Conservation (phyloP, 805 yeast species). For the Lipomyces lipofer region DNA sequence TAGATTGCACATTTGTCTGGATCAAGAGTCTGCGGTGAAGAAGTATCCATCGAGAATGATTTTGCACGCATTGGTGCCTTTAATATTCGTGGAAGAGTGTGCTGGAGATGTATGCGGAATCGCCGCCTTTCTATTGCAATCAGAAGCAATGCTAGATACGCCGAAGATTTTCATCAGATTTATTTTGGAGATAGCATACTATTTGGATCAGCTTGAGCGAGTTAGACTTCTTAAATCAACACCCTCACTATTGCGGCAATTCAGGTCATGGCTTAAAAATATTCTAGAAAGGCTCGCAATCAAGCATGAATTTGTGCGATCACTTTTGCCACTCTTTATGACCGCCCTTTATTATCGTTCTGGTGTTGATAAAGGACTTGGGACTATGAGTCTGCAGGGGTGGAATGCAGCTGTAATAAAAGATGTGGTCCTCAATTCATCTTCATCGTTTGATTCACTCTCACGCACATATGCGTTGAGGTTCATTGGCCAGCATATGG, state of each 20-base stretch:
- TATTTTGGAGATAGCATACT: slow-evolving; percentile 4
- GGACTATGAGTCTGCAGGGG: too few species aligned
- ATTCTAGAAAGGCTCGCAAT: too few species aligned
- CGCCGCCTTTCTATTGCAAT: background rate
- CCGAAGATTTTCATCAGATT: slow-evolving; percentile 11
- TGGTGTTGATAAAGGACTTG: background rate
- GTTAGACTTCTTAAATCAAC: background rate
- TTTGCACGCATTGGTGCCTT: slow-evolving; percentile 19
- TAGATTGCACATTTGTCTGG: slow-evolving; percentile 10
- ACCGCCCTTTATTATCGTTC: slow-evolving; percentile 8
- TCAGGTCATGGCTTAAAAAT: too few species aligned
- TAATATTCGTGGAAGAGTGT: slow-evolving; percentile 8
- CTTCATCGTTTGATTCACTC: background rate
- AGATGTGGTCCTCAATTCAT: background rate
- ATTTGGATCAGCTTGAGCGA: slow-evolving; percentile 3
- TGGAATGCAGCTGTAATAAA: slow-evolving; percentile 3
- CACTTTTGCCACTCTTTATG: too few species aligned
- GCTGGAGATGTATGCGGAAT: slow-evolving; percentile 12
- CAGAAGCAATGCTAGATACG: background rate
- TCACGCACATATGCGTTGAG: slow-evolving; percentile 4
- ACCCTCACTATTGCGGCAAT: too few species aligned
- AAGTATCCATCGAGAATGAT: slow-evolving; percentile 13
- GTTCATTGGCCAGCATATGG: slow-evolving; percentile 5
- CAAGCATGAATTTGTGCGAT: too few species aligned
- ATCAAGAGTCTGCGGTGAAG: background rate